Evolutionary conservation across 352 stramenopile species (phyloP).

Genomic region (Pythium aphanidermatum): DNA sequence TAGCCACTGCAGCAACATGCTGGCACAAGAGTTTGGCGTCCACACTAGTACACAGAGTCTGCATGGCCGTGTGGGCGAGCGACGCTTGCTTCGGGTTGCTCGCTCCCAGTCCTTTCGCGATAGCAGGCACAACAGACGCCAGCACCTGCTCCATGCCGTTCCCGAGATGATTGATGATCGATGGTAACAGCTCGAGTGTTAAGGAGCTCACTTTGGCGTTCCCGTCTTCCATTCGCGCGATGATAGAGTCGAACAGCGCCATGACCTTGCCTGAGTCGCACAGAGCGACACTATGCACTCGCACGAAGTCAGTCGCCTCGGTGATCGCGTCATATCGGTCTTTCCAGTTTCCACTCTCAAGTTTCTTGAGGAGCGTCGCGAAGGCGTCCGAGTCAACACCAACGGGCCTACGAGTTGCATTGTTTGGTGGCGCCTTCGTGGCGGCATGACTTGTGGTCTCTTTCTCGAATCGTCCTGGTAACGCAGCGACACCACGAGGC

Average conservation of each 20-base stretch:
- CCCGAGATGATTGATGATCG: conserved; percentile 41
- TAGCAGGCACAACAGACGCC: conserved; percentile 36
- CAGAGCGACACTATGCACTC: conserved; percentile 13
- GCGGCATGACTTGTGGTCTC: not conserved
- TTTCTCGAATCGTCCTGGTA: not conserved
- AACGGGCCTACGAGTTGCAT: not conserved
- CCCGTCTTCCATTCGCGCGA: conserved; percentile 68
- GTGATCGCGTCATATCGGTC: conserved; percentile 60
- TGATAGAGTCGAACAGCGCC: conserved; percentile 55
- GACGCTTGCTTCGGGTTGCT: conserved; percentile 45
- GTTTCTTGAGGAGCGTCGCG: conserved; percentile 29
- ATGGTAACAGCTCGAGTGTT: conserved; percentile 47
- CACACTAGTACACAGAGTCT: conserved; percentile 35
- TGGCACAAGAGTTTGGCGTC: conserved; percentile 51
- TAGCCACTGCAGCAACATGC: conserved; percentile 41
- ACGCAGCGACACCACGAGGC: too few relatives aligned
- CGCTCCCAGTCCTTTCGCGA: conserved; percentile 51
- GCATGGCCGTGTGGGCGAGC: conserved; percentile 34
- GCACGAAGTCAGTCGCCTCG: conserved; percentile 33
- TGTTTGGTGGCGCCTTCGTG: conserved; percentile 2
- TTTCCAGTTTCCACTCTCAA: conserved; percentile 78
- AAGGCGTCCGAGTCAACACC: conserved; percentile 35
- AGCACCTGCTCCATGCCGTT: conserved; percentile 57
- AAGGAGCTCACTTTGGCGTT: conserved; percentile 69
- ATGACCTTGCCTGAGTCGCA: conserved; percentile 44